phyloP scores from a whole-genome alignment of 169 alveolate genomes.

The Neospora caninum region DNA sequence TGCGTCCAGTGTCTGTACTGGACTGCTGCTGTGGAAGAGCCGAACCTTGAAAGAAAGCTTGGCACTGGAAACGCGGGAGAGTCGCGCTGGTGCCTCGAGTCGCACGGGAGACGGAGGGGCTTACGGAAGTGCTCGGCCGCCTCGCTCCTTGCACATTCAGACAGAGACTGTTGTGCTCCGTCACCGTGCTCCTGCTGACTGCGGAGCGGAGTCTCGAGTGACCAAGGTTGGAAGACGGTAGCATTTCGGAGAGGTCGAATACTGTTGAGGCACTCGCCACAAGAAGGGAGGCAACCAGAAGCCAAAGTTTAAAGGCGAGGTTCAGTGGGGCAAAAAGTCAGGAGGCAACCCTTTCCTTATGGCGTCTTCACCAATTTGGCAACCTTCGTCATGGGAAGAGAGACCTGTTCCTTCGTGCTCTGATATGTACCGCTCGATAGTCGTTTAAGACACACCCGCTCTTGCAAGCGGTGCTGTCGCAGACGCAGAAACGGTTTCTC shows the following conservation, averaged over 20 bases:
- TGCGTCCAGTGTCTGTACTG: background rate
- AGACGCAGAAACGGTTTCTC: too few species aligned
- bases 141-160: background rate
- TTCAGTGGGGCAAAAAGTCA: too few species aligned
- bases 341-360: too few species aligned
- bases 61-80: background rate
- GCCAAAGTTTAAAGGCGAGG: too few species aligned
- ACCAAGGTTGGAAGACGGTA: background rate
- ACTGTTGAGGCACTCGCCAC: too few species aligned
- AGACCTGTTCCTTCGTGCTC: too few species aligned
- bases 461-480: too few species aligned
- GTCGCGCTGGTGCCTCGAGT: background rate
- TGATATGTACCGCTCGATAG: too few species aligned
- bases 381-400: too few species aligned
- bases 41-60: background rate
- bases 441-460: too few species aligned
- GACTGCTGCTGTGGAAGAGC: background rate
- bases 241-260: background rate
- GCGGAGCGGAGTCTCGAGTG: background rate
- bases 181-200: background rate
- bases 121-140: background rate
- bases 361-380: too few species aligned
- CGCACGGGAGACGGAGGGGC: background rate
- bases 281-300: too few species aligned
- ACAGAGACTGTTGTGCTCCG: background rate